Evolutionary conservation across 257 asterid genomes (phyloP).

Genomic region (Penstemon newberryi): DNA sequence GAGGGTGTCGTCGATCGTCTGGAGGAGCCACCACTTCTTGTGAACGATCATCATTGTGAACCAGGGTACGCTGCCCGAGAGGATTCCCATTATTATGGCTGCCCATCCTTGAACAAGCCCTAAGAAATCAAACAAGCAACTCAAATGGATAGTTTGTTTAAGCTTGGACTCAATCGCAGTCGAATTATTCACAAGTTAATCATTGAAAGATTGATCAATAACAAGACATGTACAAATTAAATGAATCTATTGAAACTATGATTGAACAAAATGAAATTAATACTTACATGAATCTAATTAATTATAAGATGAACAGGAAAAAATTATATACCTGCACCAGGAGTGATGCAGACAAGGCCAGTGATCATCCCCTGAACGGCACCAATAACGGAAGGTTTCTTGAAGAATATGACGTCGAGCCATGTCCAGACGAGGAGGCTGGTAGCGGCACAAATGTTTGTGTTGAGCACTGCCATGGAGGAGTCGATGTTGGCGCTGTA

Average conservation of each 20-base stretch:
- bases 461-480: conserved; percentile 69
- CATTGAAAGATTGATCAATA: too few species aligned
- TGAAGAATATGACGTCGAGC: conserved; percentile 66
- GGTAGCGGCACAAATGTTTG: conserved; percentile 73
- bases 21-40: conserved; percentile 57
- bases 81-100: conserved; percentile 60
- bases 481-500: conserved; percentile 71
- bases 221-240: too few species aligned
- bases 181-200: too few species aligned
- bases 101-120: conserved; percentile 78
- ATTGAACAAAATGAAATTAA: too few species aligned
- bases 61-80: conserved; percentile 74
- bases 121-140: background rate
- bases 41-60: conserved; percentile 71
- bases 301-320: too few species aligned
- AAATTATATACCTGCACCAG: conserved; percentile 55
- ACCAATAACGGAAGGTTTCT: conserved; percentile 65
- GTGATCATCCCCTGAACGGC: conserved; percentile 78
- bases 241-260: too few species aligned
- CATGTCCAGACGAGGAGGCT: conserved; percentile 75
- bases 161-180: too few species aligned
- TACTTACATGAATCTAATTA: too few species aligned
- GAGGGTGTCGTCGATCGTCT: conserved; percentile 65
- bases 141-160: too few species aligned
- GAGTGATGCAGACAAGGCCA: conserved; percentile 69